These are phyloP conservation scores for Penicillium pancosmium DNA, from an alignment of 495 filamentous ascomycete species.

Conservation along the genomic window DNA sequence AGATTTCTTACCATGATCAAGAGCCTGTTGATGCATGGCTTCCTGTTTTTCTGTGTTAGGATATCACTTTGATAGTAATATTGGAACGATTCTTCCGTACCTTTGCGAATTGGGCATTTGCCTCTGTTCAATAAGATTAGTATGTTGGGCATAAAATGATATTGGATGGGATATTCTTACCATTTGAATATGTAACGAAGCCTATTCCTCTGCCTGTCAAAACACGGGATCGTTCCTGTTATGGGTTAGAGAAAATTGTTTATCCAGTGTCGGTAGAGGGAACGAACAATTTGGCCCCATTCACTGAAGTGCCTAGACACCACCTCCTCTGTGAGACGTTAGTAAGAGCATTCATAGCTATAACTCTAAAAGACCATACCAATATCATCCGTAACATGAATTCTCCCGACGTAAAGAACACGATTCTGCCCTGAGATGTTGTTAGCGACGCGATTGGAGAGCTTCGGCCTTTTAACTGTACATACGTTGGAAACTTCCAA, in stretches of 20 bases:
- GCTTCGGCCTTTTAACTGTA: background rate
- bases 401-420: slow-evolving; percentile 89
- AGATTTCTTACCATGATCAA: slow-evolving; percentile 66
- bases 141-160: slow-evolving; percentile 43
- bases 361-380: slow-evolving; percentile 26
- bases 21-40: slow-evolving; percentile 83
- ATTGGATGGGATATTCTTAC: slow-evolving; percentile 28
- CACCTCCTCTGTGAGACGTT: slow-evolving; percentile 72
- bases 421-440: slow-evolving; percentile 66
- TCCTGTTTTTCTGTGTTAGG: slow-evolving; percentile 47
- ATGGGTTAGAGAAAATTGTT: background rate
- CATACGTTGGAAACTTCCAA: slow-evolving; percentile 74
- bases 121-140: slow-evolving; percentile 44
- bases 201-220: slow-evolving; percentile 88
- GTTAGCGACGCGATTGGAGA: background rate
- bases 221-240: slow-evolving; percentile 75
- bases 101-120: slow-evolving; percentile 76
- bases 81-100: background rate
- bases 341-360: background rate
- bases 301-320: slow-evolving; percentile 1
- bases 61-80: background rate
- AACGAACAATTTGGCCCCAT: slow-evolving; percentile 2
- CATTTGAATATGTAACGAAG: slow-evolving; percentile 68
- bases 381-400: slow-evolving; percentile 96
- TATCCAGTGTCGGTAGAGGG: background rate